Base-by-base conservation (phyloP, 2,329 filamentous ascomycete species). In the Fusarium aywerte region DNA sequence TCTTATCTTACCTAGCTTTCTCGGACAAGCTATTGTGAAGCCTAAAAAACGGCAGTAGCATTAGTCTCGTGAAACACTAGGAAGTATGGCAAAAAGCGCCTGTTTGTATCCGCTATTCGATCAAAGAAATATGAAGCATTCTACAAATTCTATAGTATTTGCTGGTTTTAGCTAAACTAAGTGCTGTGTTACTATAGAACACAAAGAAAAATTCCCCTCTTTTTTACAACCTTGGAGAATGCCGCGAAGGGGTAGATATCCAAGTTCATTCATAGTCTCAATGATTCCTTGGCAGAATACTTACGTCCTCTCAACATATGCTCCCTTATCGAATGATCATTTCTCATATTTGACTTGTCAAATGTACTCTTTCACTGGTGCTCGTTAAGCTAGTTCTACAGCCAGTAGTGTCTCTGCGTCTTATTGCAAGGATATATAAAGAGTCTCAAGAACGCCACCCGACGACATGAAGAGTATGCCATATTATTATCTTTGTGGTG, bases 351-450 rank as follows among this genome's bases (percentile, higher is more conserved):
- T 13, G 6, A 18, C 23, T 1, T 15, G 16, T 9, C 4, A 23
- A 5, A 8, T 5, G 25, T 29, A 4, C 1, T 16, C 7, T 45
- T 21, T 52, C 20, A 38, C 5, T 4, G 0, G 4, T 10, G 7
- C 7, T 16, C 5, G 4, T 3, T 13, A n/a, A 42, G 7, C 33
- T 29, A 47, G 29, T 23, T 40, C 21, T 32, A 5, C 20, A 32
- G 27, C 59, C 33, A 44, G 20, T 45, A 32, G 18, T 45, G 16
- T 29, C 7, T 27, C 18, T 8, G 1, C 29, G 3, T 29, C 9
- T 18, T n/a, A 21, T 18, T 9, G 5, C 13, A 16, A 13, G 16
- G n/a, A 4, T 11, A 12, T 21, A 62, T 27, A 63, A 65, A 48
- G 29, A n/a, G 16, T 4, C 12, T 27, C 21, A 18, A 42, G 15